Percentiles rank a stretch among this genome's conserved stretches.
phyloP scores from a whole-genome alignment of 192 early-diverging fungal genomes.

The Podila clonocystis region DNA sequence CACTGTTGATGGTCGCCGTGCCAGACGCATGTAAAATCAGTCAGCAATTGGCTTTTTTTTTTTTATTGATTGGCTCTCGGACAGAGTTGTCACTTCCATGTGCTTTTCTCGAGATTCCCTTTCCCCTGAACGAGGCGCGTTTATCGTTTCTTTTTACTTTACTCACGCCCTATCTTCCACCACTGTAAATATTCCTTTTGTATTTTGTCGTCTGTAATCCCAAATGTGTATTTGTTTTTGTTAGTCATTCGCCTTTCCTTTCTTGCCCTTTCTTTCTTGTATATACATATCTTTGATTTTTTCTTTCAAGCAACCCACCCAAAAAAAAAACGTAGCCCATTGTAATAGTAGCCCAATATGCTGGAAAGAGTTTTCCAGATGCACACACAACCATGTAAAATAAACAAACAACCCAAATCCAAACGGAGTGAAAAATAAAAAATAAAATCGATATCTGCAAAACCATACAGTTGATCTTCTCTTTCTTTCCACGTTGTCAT shows the following conservation, averaged over 20 bases:
- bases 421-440: too few relatives aligned
- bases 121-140: background rate
- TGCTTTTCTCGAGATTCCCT: background rate
- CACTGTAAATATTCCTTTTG: slow-evolving; percentile 7
- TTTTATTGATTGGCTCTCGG: too few relatives aligned
- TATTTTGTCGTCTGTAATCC: background rate
- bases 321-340: slow-evolving; percentile 6
- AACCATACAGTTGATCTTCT: slow-evolving; percentile 5
- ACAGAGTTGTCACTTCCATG: background rate
- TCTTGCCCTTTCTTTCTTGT: background rate
- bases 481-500: background rate
- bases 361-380: too few relatives aligned
- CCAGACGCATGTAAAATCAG: slow-evolving; percentile 25
- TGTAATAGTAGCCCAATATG: too few relatives aligned
- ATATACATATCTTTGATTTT: background rate
- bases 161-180: background rate
- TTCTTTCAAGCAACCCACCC: too few relatives aligned
- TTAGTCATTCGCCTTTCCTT: background rate
- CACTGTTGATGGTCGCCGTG: slow-evolving; percentile 37
- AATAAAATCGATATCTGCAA: background rate
- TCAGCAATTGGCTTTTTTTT: background rate
- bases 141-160: too few relatives aligned
- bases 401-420: background rate
- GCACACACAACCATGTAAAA: background rate
- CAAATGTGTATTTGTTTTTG: background rate